Base-by-base conservation (phyloP, 495 filamentous ascomycete species). In the Aspergillus sclerotioniger region DNA sequence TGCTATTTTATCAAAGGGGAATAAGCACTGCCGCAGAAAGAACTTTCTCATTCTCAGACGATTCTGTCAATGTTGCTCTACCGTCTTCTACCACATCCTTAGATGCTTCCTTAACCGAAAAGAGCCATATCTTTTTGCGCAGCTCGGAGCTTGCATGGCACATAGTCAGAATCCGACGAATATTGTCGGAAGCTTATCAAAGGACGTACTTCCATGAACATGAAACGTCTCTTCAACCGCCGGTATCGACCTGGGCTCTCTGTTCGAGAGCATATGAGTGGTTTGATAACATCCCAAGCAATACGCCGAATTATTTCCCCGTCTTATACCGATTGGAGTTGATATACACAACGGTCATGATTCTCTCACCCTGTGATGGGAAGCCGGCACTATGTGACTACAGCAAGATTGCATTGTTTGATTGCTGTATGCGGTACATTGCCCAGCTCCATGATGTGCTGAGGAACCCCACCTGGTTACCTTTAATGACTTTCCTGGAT, bases 41-140 rank as follows among this genome's bases (percentile, higher is more conserved):
- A 41, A 85, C 89, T 0, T 96, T 96, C 68, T 95, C 93, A 5
- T 94, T 98, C 67, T 91, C 90, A 0, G 93, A 98, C 67, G 90
- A 89, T 39, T 88, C 91, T n/a, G 81, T 87, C 2, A 85, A 87
- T 59, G 90, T 95, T 37, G 79, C 73, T 9, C 74, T 89, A 60
- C 82, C 82, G 9, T 68, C 71, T 16, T 59, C 54, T 10, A 58
- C 66, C 33, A 61, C 67, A 44, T 73, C 79, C 10, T 13, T 41
- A 8, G 58, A 68, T 61, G 19, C 67, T 53, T 39, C 70, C 63
- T 3, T 67, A 67, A 43, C 65, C 57, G 64, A 76, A 54, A 46
- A 74, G 63, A 71, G 68, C 60, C 33, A 77, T 68, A 75, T 71
- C 63, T 83, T 71, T 70, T 76, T 63, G 62, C 79, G 67, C 73